Percentiles rank a stretch among this genome's conserved stretches.
These are phyloP conservation scores for Malassezia pachydermatis DNA, from an alignment of 1,284 basidiomycete genomes.

Conservation along the genomic window DNA sequence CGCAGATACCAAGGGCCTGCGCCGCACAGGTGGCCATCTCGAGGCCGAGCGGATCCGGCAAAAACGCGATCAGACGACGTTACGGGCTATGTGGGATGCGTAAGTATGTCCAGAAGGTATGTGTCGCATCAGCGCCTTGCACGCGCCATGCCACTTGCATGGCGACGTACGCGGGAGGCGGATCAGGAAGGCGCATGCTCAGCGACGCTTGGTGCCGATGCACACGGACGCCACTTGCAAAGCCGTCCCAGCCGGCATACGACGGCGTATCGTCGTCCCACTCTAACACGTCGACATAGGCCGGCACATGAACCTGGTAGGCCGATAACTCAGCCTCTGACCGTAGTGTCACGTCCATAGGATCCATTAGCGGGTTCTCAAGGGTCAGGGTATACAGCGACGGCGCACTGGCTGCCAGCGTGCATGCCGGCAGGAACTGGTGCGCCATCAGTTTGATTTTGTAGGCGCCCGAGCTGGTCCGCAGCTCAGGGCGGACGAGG, in stretches of 20 bases:
- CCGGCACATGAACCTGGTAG: not conserved
- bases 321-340: not conserved
- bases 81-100: conserved; percentile 39
- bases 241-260: not conserved
- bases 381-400: conserved; percentile 24
- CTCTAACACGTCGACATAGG: conserved; percentile 2
- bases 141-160: conserved; percentile 1
- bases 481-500: conserved; percentile 93
- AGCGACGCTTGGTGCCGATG: conserved; percentile 1
- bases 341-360: conserved; percentile 25
- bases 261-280: not conserved
- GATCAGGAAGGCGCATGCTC: not conserved
- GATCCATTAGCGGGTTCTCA: conserved; percentile 37
- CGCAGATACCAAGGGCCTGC: conserved; percentile 40
- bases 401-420: not conserved
- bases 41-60: conserved; percentile 41
- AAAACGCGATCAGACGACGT: conserved; percentile 39
- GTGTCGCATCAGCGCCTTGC: not conserved
- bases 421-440: conserved; percentile 67
- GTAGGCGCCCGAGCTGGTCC: conserved; percentile 79
- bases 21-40: conserved; percentile 41
- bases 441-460: conserved; percentile 94
- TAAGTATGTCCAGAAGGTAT: conserved; percentile 5
- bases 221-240: not conserved
- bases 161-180: no score